These are phyloP conservation scores for Beauveria varroae DNA, from an alignment of 2,329 filamentous ascomycete species.

Conservation along the genomic window DNA sequence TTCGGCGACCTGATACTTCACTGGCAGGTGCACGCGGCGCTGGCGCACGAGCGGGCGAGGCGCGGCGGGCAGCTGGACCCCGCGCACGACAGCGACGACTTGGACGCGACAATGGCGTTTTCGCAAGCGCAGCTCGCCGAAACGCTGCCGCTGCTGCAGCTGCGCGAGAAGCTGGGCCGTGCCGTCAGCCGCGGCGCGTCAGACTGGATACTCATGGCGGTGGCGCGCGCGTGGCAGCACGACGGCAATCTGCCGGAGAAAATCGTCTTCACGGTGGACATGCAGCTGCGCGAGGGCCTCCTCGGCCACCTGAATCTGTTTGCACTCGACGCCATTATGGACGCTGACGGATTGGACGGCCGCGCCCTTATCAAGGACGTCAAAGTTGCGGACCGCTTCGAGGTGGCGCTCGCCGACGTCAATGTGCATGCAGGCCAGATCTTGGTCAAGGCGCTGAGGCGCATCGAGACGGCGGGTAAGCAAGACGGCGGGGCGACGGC, in stretches of 20 bases:
- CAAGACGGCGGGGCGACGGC: background rate
- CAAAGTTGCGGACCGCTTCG: conserved; percentile 43
- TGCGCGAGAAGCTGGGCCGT: conserved; percentile 45
- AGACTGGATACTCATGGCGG: conserved; percentile 52
- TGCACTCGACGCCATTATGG: conserved; percentile 35
- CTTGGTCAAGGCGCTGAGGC: conserved; percentile 34
- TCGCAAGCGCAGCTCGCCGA: conserved; percentile 30
- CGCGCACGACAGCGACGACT: conserved; percentile 17
- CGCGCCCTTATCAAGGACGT: conserved; percentile 35
- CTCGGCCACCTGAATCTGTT: conserved; percentile 44
- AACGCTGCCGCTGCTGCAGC: conserved; percentile 42
- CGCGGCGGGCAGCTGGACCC: conserved; percentile 17
- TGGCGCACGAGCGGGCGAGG: conserved; percentile 37
- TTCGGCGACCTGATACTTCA: conserved; percentile 56
- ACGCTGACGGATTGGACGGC: conserved; percentile 29
- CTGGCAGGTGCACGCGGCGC: conserved; percentile 57
- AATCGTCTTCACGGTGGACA: conserved; percentile 41
- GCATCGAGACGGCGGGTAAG: background rate
- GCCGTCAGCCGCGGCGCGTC: conserved; percentile 35
- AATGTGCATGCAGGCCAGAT: conserved; percentile 42
- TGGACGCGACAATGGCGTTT: conserved; percentile 39
- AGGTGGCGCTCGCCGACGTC: conserved; percentile 47
- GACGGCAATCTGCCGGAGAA: conserved; percentile 39
- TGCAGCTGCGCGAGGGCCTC: conserved; percentile 27
- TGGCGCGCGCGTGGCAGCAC: conserved; percentile 53